Evolutionary conservation across 805 yeast species (phyloP).

Genomic region (Metschnikowia arizonensis): DNA sequence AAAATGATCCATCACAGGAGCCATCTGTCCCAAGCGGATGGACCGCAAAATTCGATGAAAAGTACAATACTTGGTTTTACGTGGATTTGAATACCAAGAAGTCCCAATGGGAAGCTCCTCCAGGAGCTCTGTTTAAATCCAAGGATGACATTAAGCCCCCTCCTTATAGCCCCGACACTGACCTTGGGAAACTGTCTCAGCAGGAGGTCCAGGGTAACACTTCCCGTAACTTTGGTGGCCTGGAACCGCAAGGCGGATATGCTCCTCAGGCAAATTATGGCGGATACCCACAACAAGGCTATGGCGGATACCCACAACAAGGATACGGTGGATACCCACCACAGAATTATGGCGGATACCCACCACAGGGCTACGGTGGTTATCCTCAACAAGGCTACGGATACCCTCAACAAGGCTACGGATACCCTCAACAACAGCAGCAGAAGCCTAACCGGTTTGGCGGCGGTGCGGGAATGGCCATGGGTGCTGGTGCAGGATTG

Average conservation of each 20-base stretch:
- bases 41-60: conserved; percentile 69
- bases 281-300: conserved; percentile 19
- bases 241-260: conserved; percentile 6
- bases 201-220: conserved; percentile 6
- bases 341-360: conserved; percentile 30
- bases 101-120: conserved; percentile 91
- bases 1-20: conserved; percentile 27
- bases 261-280: conserved; percentile 14
- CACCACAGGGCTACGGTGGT: conserved; percentile 23
- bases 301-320: conserved; percentile 26
- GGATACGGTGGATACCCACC: conserved; percentile 13
- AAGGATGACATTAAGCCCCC: conserved; percentile 41
- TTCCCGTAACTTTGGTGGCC: background rate
- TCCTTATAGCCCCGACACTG: conserved; percentile 26
- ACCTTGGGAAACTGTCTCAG: conserved; percentile 2
- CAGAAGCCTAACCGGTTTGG: conserved; percentile 36
- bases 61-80: conserved; percentile 72
- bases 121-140: conserved; percentile 43
- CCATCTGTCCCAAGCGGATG: conserved; percentile 66
- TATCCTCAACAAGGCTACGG: conserved; percentile 28
- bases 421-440: conserved; percentile 18
- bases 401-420: conserved; percentile 23
- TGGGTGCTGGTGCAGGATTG: conserved; percentile 51
- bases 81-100: conserved; percentile 67
- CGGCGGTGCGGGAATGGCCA: conserved; percentile 36